These are phyloP conservation scores for Scytalidium lignicola DNA, from an alignment of 2,329 filamentous ascomycete genomes.

Conservation along the genomic window DNA sequence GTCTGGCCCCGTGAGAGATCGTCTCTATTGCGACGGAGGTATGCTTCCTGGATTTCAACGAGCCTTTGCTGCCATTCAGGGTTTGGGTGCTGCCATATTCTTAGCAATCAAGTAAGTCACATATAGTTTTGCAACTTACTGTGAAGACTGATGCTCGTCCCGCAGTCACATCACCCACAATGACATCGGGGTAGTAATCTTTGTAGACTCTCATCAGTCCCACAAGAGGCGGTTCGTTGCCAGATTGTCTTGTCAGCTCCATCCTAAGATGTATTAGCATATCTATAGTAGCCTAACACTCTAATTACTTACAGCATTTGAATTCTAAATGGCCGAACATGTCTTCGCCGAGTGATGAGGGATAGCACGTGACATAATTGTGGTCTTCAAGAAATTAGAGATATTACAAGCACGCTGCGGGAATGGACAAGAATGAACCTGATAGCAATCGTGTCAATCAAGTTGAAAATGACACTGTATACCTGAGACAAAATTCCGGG, in stretches of 20 bases:
- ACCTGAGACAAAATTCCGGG: constrained; percentile 58
- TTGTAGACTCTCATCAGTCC: constrained; percentile 79
- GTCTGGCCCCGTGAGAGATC: constrained; percentile 35
- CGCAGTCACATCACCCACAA: constrained; percentile 63
- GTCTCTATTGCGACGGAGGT: constrained; percentile 44
- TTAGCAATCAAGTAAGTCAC: constrained; percentile 14
- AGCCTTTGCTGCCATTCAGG: constrained; percentile 67
- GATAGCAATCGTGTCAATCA: constrained; percentile 75
- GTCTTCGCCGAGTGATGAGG: constrained; percentile 71
- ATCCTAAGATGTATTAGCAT: constrained; percentile 37
- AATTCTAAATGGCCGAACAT: constrained; percentile 80
- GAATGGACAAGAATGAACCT: constrained; percentile 39
- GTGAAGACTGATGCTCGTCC: constrained; percentile 59
- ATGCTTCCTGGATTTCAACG: constrained; percentile 58
- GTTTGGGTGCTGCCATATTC: constrained; percentile 60
- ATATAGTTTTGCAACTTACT: constrained; percentile 29
- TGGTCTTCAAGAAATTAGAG: constrained; percentile 13
- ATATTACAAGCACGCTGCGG: constrained; percentile 1
- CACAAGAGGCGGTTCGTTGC: constrained; percentile 68
- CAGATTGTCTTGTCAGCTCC: constrained; percentile 52
- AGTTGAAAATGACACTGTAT: constrained; percentile 73
- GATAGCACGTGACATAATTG: constrained; percentile 71
- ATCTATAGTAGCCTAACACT: neutral
- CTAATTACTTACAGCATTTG: constrained; percentile 57
- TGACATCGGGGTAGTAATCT: constrained; percentile 86